phyloP scores from a whole-genome alignment of 805 yeast species.

The Teunomyces lycoperdinae region DNA sequence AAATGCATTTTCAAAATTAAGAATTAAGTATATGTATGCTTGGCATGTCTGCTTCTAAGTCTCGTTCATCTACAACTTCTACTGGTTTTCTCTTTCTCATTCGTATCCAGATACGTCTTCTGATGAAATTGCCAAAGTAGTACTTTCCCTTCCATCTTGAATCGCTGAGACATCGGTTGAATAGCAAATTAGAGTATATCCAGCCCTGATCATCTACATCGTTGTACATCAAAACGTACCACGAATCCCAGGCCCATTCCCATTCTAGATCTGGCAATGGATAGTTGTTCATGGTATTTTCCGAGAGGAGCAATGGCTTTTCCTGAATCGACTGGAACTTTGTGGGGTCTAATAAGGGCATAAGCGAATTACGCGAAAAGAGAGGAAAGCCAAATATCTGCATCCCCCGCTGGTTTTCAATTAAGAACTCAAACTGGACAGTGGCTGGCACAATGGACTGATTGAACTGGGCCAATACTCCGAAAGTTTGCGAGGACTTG shows the following conservation, averaged over 20 bases:
- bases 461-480: constrained; percentile 9
- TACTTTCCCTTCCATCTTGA: constrained; percentile 63
- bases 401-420: constrained; percentile 56
- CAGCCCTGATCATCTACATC: constrained; percentile 88
- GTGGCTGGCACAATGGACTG: constrained; percentile 3
- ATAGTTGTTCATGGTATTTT: constrained; percentile 24
- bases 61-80: no score
- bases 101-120: constrained; percentile 66
- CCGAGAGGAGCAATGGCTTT: constrained; percentile 22
- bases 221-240: constrained; percentile 70
- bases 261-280: constrained; percentile 60
- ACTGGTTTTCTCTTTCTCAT: constrained; percentile 18
- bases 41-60: no score
- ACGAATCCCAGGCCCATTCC: constrained; percentile 66
- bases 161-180: constrained; percentile 25
- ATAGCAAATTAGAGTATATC: constrained; percentile 59
- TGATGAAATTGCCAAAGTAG: constrained; percentile 56
- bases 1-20: no score
- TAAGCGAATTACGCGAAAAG: constrained; percentile 43
- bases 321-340: constrained; percentile 46
- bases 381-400: constrained; percentile 51
- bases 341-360: constrained; percentile 52
- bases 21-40: no score
- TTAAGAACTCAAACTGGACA: constrained; percentile 37
- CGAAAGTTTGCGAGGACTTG: constrained; percentile 8